Base-by-base conservation (phyloP, 2,329 filamentous ascomycete genomes). In the Colletotrichum truncatum region DNA sequence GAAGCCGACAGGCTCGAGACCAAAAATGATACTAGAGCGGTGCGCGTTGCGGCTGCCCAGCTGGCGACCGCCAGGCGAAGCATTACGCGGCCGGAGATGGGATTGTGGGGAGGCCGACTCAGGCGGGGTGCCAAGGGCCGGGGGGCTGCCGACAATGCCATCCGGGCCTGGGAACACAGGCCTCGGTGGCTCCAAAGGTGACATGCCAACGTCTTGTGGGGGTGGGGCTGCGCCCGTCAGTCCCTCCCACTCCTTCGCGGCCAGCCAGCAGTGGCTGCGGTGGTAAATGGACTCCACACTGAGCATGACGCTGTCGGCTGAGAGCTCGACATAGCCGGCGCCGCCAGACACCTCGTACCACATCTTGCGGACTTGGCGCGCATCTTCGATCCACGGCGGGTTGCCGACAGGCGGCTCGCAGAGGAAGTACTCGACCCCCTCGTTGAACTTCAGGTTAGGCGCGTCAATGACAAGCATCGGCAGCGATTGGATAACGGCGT, bases 401-500 rank as follows among this genome's bases (percentile, higher is more conserved):
- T 89, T 89, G 16, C 90, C 90, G 72, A 91, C 87, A 0, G 92
- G 90, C 4, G 91, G 88, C 73, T 93, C 85, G 75, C 92, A 94
- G 26, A 95, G 82, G 80, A 95, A 96, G 78, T 95, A 93, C 75
- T 95, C 93, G 3, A 93, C 91, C 2, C 87, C 89, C 53, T 93
- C 87, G 0, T 88, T 91, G 74, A 85, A 89, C 57, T 85, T 85
- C 45, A 94, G 79, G 9, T 86, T 89, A 0, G 91, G 91, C 0
- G 91, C 91, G 75, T 96, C 93, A 32, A 93, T 84, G 1, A 93
- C 91, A 10, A 95, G 82, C 83, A 93, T 89, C 4, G 93, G 93
- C 23, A 95, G 82, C 2, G 90, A 90, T 77, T 96, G 92, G 7
- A 95, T 83, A 8, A 93, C 87, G 6, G 88, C 89, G 73, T 95